Base-by-base conservation (phyloP, 306 rosid genomes). In the Prunus dulcis region DNA sequence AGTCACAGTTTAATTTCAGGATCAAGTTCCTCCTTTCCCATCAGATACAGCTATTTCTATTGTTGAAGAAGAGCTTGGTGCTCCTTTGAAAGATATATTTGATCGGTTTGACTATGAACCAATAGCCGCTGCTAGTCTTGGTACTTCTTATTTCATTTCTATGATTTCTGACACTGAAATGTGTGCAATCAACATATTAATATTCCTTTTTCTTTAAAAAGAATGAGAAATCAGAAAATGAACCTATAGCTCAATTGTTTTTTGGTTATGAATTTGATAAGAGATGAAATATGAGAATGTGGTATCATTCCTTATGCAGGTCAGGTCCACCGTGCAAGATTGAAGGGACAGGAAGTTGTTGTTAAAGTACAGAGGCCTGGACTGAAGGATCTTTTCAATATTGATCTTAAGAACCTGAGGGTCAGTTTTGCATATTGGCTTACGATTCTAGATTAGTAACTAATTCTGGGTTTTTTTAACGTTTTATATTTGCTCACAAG, bases 41-140 rank as follows among this genome's bases (percentile, higher is more conserved):
- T 95, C 99, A 6, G 92, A 92, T 75, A 87, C 97, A 52, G 97
- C 99, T 70, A 61, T 91, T 69, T 86, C 89, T 25, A 92, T 89
- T 65, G 85, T 95, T 49, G 91, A 92, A 83, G 97, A 95, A 83
- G 99, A 95, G 89, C 96, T 95, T 76, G 97, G 98, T 83, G 85
- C 87, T 81, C 91, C 98, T 49, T 5, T 90, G 83, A 75, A 63
- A 72, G 82, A 63, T 51, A 72, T 91, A 72, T 95, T 95, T 86
- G 97, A 95, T 82, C 79, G 82, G 79, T 95, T 95, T 84, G 97
- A 92, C 72, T 88, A 82, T 82, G 99, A 95, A 82, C 99, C 97
- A 76, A 92, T 95, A 67, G 99, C 99, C 76, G 99, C 99, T 63
- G 99, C 99, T 76, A 95, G 99, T 95, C 97, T 95, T 68, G 99